phyloP scores from a whole-genome alignment of 768 basidiomycete genomes.

The Leccinum subtestaceum region DNA sequence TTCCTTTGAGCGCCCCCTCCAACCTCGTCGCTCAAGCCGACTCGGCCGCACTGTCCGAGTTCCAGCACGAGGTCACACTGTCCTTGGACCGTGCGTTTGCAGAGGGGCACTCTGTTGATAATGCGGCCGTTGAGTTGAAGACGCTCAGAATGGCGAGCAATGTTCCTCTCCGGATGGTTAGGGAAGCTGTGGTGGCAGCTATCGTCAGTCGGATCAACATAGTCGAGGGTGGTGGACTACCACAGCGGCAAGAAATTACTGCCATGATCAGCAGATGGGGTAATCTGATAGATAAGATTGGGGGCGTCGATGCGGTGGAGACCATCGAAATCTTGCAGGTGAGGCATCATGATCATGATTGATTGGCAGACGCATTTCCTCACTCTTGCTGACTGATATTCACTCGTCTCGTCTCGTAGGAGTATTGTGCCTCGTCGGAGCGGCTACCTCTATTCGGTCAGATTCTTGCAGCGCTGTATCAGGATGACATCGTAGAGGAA shows the following conservation, averaged over 20 bases:
- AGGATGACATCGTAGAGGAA: constrained; percentile 88
- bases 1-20: constrained; percentile 40
- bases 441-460: constrained; percentile 77
- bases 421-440: constrained; percentile 60
- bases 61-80: constrained; percentile 70
- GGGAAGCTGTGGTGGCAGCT: constrained; percentile 84
- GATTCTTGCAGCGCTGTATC: constrained; percentile 83
- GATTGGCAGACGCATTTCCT: background rate
- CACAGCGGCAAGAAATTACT: constrained; percentile 65
- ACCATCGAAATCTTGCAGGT: constrained; percentile 80
- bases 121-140: constrained; percentile 91
- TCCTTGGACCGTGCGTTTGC: constrained; percentile 90
- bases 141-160: constrained; percentile 97
- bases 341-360: background rate
- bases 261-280: constrained; percentile 78
- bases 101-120: constrained; percentile 89
- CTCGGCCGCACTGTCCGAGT: constrained; percentile 60
- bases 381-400: background rate
- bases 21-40: constrained; percentile 37
- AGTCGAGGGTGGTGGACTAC: constrained; percentile 50
- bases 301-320: constrained; percentile 79
- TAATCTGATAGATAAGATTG: constrained; percentile 71
- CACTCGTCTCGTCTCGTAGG: constrained; percentile 37
- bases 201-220: constrained; percentile 72
- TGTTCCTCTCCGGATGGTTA: constrained; percentile 79